These are phyloP conservation scores for Eimeria maxima DNA, from an alignment of 169 alveolate species.

Conservation along the genomic window DNA sequence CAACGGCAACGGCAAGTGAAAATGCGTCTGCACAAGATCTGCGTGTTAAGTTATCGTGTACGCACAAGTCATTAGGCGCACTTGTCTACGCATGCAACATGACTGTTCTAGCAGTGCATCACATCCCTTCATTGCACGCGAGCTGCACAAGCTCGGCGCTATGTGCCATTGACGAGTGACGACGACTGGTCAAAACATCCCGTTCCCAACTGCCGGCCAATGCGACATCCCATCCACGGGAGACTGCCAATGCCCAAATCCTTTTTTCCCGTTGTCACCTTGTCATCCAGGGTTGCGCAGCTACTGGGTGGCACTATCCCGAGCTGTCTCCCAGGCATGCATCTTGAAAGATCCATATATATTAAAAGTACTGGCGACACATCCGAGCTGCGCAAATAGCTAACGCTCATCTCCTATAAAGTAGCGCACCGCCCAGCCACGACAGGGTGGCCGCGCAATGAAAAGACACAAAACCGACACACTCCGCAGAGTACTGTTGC, in stretches of 20 bases:
- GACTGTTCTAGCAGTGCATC: neutral
- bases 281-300: conserved; percentile 12
- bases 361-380: neutral
- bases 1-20: conserved; percentile 1
- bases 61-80: neutral
- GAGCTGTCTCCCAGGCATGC: neutral
- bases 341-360: neutral
- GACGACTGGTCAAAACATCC: neutral
- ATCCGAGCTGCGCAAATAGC: neutral
- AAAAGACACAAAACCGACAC: neutral
- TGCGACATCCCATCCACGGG: neutral
- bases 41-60: neutral
- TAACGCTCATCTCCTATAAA: neutral
- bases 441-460: neutral
- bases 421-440: neutral
- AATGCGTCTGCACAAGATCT: neutral
- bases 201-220: neutral
- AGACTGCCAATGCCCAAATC: neutral
- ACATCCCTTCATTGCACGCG: neutral
- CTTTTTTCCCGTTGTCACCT: neutral
- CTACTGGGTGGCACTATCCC: neutral
- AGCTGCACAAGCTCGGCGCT: neutral
- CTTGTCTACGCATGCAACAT: neutral
- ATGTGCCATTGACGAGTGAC: neutral
- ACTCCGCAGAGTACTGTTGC: neutral